Conservation (phyloP, 352 stramenopile genomes). For the Pelagophyceae sp. region DNA sequence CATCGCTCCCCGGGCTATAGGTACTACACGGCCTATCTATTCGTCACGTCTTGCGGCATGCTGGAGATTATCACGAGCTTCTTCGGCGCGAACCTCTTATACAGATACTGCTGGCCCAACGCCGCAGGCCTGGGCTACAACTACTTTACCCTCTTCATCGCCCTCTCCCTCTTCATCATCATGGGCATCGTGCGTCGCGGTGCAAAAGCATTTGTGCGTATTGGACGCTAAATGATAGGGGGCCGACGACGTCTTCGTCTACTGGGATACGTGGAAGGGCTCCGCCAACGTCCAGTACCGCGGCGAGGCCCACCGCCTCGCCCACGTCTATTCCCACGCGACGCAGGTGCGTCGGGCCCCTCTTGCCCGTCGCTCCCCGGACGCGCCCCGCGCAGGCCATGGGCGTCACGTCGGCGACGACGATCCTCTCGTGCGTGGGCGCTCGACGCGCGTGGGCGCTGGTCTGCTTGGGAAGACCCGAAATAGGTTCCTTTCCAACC, state of each 20-base stretch:
- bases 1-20: no score
- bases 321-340: conserved; percentile 33
- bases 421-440: conserved; percentile 31
- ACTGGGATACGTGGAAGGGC: conserved; percentile 25
- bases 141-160: conserved; percentile 36
- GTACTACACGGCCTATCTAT: conserved; percentile 26
- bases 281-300: background rate
- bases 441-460: no score
- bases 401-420: conserved; percentile 35
- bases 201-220: no score
- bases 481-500: conserved; percentile 37
- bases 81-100: conserved; percentile 31
- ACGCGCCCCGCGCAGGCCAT: conserved; percentile 25
- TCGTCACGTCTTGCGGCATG: conserved; percentile 27
- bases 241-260: conserved; percentile 39
- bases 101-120: conserved; percentile 26
- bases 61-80: conserved; percentile 36
- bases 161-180: conserved; percentile 36
- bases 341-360: no score
- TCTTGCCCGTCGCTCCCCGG: no score
- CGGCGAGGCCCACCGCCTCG: conserved; percentile 21
- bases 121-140: conserved; percentile 29
- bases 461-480: no score
- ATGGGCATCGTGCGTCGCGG: conserved; percentile 38
- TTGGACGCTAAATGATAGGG: no score